A percentile compares a stretch with the other conserved stretches of the same genome.
Conservation (phyloP, 225 moss, liverwort and hornwort genomes). For the Lunularia cruciata region DNA sequence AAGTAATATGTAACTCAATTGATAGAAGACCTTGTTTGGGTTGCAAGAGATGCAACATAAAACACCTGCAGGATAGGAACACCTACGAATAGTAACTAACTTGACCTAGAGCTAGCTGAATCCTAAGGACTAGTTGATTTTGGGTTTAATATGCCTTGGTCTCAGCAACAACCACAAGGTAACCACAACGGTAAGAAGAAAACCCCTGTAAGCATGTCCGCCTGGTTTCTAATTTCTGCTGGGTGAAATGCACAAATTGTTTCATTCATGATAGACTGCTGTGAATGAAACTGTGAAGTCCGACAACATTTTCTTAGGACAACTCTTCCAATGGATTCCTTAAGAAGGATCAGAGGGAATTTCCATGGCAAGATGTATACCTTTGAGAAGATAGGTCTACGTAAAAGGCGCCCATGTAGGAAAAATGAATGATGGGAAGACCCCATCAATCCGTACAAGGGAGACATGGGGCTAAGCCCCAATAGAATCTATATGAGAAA, state of each 20-base stretch:
- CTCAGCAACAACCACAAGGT: slow-evolving; percentile 65
- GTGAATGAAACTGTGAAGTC: slow-evolving; percentile 57
- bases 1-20: neutral
- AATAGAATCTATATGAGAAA: too few species aligned
- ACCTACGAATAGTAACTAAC: neutral
- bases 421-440: too few species aligned
- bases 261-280: slow-evolving; percentile 55
- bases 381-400: slow-evolving; percentile 64
- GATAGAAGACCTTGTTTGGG: slow-evolving; percentile 1
- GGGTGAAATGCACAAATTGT: slow-evolving; percentile 77
- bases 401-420: too few species aligned
- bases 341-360: too few species aligned
- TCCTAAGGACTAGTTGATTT: slow-evolving; percentile 62
- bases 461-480: too few species aligned
- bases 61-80: neutral
- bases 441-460: too few species aligned
- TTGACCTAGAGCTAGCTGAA: slow-evolving; percentile 7
- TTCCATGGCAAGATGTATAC: too few species aligned
- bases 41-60: neutral
- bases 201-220: slow-evolving; percentile 52
- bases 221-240: slow-evolving; percentile 53
- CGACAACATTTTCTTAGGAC: too few species aligned
- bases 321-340: neutral
- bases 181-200: slow-evolving; percentile 45
- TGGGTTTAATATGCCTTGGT: slow-evolving; percentile 78